phyloP scores from a whole-genome alignment of 257 asterid species.

The Apocynum venetum region DNA sequence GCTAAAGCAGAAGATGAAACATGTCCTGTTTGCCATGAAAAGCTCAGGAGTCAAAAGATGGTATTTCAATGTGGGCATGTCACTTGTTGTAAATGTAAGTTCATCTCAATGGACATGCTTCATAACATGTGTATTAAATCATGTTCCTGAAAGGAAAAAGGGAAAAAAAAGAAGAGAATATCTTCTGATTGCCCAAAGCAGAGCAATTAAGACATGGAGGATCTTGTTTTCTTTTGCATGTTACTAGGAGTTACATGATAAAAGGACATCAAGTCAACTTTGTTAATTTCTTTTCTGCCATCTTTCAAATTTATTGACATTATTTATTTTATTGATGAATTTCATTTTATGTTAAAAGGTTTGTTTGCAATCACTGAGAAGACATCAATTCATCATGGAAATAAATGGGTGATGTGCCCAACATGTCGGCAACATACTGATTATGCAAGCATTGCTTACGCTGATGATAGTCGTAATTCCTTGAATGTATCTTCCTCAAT shows the following conservation, averaged over 20 bases:
- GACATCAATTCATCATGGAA: conserved; percentile 43
- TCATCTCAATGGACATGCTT: conserved; percentile 4
- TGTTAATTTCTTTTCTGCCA: not conserved
- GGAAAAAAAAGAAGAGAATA: not conserved
- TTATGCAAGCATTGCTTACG: conserved; percentile 80
- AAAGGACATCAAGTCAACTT: not conserved
- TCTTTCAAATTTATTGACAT: not conserved
- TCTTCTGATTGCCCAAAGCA: not conserved
- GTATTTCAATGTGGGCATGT: conserved; percentile 96
- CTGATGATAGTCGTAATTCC: conserved; percentile 55
- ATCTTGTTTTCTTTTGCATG: not conserved
- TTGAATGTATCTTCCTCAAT: conserved; percentile 25
- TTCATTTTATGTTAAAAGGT: conserved; percentile 42
- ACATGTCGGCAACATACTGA: conserved; percentile 81
- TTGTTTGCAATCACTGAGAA: conserved; percentile 79
- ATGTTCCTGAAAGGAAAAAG: not conserved
- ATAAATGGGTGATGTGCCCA: conserved; percentile 78
- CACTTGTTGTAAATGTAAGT: conserved; percentile 91
- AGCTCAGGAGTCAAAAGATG: conserved; percentile 81
- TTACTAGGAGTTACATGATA: not conserved
- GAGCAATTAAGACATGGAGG: not conserved
- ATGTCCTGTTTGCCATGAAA: conserved; percentile 96
- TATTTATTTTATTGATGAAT: not conserved
- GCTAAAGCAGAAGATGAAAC: conserved; percentile 40
- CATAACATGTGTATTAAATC: not conserved